phyloP scores from a whole-genome alignment of 23 red algal species.

The Gracilaria domingensis region DNA sequence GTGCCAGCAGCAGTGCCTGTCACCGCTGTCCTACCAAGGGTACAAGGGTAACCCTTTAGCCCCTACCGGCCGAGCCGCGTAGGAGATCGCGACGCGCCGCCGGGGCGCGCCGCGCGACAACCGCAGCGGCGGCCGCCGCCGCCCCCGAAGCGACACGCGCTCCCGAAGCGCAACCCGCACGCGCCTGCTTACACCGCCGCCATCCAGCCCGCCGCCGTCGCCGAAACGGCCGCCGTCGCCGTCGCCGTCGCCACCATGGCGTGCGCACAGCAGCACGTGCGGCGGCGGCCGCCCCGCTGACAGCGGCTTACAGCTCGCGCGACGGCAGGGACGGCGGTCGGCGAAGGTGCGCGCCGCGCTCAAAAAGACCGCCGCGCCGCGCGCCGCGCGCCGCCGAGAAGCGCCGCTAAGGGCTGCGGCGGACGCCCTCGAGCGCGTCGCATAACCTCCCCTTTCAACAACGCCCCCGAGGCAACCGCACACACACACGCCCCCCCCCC shows the following conservation, averaged over 20 bases:
- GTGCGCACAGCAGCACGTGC: neutral
- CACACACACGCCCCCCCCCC: neutral
- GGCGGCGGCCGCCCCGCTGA: conserved; percentile 4
- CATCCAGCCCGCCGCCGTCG: neutral
- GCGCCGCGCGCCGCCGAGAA: neutral
- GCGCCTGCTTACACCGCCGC: neutral
- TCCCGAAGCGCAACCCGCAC: neutral
- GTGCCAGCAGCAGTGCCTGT: neutral
- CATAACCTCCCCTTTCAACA: conserved; percentile 1
- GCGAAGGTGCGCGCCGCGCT: conserved; percentile 22
- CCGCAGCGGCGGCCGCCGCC: neutral
- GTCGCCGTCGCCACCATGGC: neutral
- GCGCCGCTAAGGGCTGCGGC: conserved; percentile 21
- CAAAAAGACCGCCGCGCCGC: conserved; percentile 8
- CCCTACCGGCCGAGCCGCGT: too few species aligned
- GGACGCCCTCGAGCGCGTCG: conserved; percentile 4
- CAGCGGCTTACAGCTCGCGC: neutral
- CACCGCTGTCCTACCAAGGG: too few species aligned
- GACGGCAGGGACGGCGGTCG: neutral
- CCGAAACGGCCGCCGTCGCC: neutral
- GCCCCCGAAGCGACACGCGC: neutral
- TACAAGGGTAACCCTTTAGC: too few species aligned
- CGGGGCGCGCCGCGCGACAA: too few species aligned
- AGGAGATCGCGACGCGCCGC: too few species aligned
- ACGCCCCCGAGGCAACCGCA: neutral